Conservation (phyloP, 352 stramenopile genomes). For the Pythium volutum region DNA sequence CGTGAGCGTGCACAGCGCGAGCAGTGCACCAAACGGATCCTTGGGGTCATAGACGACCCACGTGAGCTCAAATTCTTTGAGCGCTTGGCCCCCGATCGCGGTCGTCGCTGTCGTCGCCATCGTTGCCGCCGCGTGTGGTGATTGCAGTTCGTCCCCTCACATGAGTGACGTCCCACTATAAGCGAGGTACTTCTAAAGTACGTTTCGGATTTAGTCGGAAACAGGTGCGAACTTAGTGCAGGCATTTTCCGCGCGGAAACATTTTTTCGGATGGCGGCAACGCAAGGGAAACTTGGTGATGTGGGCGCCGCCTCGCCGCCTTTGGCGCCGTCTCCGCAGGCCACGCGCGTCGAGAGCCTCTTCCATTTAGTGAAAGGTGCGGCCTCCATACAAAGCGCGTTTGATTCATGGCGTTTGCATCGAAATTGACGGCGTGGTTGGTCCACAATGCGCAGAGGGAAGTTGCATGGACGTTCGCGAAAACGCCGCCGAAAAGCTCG, state of each 20-base stretch:
- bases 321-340: slow-evolving; percentile 27
- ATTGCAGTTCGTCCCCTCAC: background rate
- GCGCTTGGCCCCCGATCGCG: slow-evolving; percentile 17
- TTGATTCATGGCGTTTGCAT: background rate
- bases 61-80: slow-evolving; percentile 79
- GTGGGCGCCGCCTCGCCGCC: background rate
- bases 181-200: slow-evolving; percentile 1
- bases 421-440: background rate
- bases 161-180: background rate
- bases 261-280: background rate
- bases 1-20: slow-evolving; percentile 75
- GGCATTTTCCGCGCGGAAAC: background rate
- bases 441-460: slow-evolving; percentile 38
- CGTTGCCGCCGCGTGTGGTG: background rate
- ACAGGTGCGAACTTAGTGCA: slow-evolving; percentile 15
- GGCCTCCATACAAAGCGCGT: background rate
- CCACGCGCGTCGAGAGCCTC: slow-evolving; percentile 74
- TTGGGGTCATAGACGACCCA: slow-evolving; percentile 80
- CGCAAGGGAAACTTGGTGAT: background rate
- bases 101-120: slow-evolving; percentile 9
- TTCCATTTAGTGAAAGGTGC: slow-evolving; percentile 70
- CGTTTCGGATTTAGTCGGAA: too few species aligned
- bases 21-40: slow-evolving; percentile 57
- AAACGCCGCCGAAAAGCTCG: slow-evolving; percentile 72
- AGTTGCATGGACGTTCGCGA: slow-evolving; percentile 62